Percentiles rank a stretch among this genome's conserved stretches.
Conservation (phyloP, 805 yeast species). For the Spencermartinsiella europaea region DNA sequence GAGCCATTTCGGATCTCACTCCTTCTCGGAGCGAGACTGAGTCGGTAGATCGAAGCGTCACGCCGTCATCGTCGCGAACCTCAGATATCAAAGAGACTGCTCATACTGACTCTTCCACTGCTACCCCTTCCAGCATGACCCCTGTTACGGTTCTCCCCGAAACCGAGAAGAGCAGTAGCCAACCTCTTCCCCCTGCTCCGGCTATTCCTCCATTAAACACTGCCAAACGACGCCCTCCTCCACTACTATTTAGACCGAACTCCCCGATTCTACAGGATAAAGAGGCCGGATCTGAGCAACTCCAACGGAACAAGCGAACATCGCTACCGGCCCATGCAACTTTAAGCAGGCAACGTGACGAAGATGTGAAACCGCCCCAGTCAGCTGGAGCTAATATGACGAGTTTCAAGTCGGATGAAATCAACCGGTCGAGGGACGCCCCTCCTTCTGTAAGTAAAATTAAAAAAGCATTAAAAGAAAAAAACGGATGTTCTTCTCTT, state of each 20-base stretch:
- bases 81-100: too few species aligned
- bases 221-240: conserved; percentile 10
- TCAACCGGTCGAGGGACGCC: too few species aligned
- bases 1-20: not conserved
- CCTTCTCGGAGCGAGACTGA: not conserved
- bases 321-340: not conserved
- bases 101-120: too few species aligned
- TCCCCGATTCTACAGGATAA: not conserved
- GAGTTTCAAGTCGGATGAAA: not conserved
- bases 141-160: too few species aligned
- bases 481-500: too few species aligned
- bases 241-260: not conserved
- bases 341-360: not conserved
- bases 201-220: not conserved
- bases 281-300: not conserved
- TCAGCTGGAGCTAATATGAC: not conserved
- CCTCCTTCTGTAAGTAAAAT: too few species aligned
- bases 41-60: not conserved
- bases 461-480: too few species aligned
- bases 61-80: not conserved
- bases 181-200: too few species aligned
- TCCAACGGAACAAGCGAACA: not conserved
- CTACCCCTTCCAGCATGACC: too few species aligned
- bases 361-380: not conserved
- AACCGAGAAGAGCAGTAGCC: too few species aligned